Percentiles rank a stretch among this genome's conserved stretches.
These are phyloP conservation scores for Zygoascus flipseniorum DNA, from an alignment of 805 yeast species.

Conservation along the genomic window DNA sequence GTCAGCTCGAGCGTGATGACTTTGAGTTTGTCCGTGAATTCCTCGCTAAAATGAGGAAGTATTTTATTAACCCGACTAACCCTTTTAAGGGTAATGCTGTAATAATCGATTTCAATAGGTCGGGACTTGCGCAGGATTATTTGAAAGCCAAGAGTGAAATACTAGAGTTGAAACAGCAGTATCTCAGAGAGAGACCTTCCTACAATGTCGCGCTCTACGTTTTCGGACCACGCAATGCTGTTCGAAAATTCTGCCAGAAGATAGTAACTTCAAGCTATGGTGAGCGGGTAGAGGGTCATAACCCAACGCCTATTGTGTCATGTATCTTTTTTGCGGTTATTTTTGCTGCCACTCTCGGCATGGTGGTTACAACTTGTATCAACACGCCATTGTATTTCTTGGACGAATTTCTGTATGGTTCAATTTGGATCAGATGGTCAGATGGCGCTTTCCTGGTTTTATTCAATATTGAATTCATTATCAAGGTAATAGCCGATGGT, in stretches of 20 bases:
- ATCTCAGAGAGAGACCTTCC: constrained; percentile 48
- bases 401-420: constrained; percentile 22
- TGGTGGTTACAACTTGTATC: constrained; percentile 70
- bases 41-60: not conserved
- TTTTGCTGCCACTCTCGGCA: constrained; percentile 53
- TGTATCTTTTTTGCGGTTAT: constrained; percentile 47
- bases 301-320: constrained; percentile 43
- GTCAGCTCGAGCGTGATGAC: constrained; percentile 1
- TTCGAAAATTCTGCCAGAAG: constrained; percentile 66
- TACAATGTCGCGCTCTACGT: constrained; percentile 62
- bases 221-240: constrained; percentile 53
- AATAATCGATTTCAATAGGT: constrained; percentile 20
- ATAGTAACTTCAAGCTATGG: constrained; percentile 69
- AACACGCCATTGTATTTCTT: constrained; percentile 65
- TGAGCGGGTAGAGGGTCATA: constrained; percentile 60
- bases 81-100: constrained; percentile 16
- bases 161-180: constrained; percentile 34
- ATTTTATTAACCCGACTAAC: constrained; percentile 8
- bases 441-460: constrained; percentile 55
- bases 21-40: not conserved
- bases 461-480: constrained; percentile 61
- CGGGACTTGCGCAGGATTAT: constrained; percentile 29
- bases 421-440: constrained; percentile 50
- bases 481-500: constrained; percentile 85
- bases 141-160: constrained; percentile 32